Base-by-base conservation (phyloP, 2,329 filamentous ascomycete genomes). In the Graphilbum sp. region DNA sequence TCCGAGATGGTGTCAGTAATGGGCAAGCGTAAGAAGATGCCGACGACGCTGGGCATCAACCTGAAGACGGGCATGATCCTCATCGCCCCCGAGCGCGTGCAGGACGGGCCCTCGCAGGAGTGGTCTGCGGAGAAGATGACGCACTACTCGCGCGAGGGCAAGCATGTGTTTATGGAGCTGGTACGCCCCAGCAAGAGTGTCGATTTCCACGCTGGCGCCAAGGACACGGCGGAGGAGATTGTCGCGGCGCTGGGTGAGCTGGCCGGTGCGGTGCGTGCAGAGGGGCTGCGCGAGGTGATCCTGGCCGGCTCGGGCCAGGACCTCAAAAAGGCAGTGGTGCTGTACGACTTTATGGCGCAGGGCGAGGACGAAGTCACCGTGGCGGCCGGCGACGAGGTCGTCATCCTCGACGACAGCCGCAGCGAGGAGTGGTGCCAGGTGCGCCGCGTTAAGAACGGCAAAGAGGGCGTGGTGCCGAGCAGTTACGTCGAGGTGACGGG, bases 351-450 rank as follows among this genome's bases (percentile, higher is more conserved):
- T 55, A 82, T 85, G 75, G 90, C 90, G 0, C 88, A 96, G 55
- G 87, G 87, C 27, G 83, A 94, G 8, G 90, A 98, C 50, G 90
- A 98, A 58, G 88, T 98, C 35, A 94, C 85, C 0, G 90, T 98
- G 34, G 77, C 73, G 20, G 71, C 80, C 18, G 90, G 81, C 31
- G 90, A 98, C 52, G 88, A 98, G 52, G 88, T 98, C 31, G 63
- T 93, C 32, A 66, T 98, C 38, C 57, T 96, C 40, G 88, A 98
- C 53, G 86, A 95, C 52, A 74, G 67, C 25, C 90, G 87, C 59
- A 95, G 87, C 45, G 86, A 95, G 42, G 90, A 98, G 54, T 98
- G 90, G 90, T 96, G 90, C 88, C 86, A 90, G 64, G 85, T 98
- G 27, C 75, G 82, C 42, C 75, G 87, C 27, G 53, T 95, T 45